Conservation (phyloP, 169 alveolate species). For the Cryptosporidium tyzzeri region DNA sequence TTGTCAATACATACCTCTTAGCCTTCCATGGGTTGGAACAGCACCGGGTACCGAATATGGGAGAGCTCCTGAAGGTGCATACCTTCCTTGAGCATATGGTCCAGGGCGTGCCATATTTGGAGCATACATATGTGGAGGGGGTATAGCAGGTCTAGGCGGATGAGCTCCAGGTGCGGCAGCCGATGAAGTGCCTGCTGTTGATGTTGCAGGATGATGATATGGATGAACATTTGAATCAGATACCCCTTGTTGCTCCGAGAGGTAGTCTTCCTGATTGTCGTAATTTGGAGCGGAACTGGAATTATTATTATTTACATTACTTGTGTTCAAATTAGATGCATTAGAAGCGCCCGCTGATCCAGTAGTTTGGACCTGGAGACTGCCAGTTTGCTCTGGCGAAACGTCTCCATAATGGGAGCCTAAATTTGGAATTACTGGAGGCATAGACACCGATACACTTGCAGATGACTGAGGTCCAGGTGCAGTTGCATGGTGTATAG, state of each 20-base stretch:
- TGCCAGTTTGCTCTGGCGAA: constrained; percentile 18
- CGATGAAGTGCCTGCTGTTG: not conserved
- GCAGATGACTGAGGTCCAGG: constrained; percentile 32
- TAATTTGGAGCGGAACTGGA: constrained; percentile 2
- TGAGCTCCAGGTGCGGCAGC: constrained; percentile 8
- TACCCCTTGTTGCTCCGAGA: constrained; percentile 14
- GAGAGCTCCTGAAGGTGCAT: constrained; percentile 72
- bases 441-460: constrained; percentile 24
- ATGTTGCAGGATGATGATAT: constrained; percentile 41
- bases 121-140: constrained; percentile 18
- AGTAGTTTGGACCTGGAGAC: constrained; percentile 7
- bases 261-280: constrained; percentile 7
- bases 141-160: constrained; percentile 25
- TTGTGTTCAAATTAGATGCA: not conserved
- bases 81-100: constrained; percentile 70
- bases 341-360: constrained; percentile 1
- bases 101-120: constrained; percentile 58
- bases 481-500: constrained; percentile 6
- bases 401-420: constrained; percentile 40
- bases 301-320: constrained; percentile 5
- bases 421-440: constrained; percentile 34
- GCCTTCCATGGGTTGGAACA: constrained; percentile 70
- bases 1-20: constrained; percentile 47
- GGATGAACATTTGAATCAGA: constrained; percentile 27
- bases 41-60: constrained; percentile 68